Base-by-base conservation (phyloP, 108 stramenopile species). In the Nannochloropsis gaditana region DNA sequence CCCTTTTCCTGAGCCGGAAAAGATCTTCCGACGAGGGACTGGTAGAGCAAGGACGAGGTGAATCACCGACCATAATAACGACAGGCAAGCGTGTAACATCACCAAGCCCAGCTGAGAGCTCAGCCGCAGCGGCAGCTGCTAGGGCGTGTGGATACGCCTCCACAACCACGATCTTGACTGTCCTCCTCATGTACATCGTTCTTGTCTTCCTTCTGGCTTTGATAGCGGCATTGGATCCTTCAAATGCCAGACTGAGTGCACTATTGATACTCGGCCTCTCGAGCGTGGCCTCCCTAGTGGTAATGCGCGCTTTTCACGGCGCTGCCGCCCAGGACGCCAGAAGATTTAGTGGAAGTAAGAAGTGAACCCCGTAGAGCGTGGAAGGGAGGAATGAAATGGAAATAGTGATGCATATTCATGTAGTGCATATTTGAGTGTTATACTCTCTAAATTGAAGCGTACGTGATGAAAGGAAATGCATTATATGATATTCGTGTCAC, bases 201-300 rank as follows among this genome's bases (percentile, higher is more conserved):
- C 15, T 73, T 5, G 59, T 73, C 4, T 73, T 73, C n/a, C n/a
- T 73, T 15, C 6, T 73, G 6, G 59, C 59, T 4, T 73, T 73
- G 59, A n/a, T n/a, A 2, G 59, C 59, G 59, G 59, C 59, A 73
- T 73, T 73, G 8, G 59, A 73, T 15, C 59, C 59, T 73, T n/a
- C 59, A 2, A 4, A 73, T 73, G 2, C 59, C 4, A 15, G 59
- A n/a, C 19, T 73, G 59, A 73, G 59, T n/a, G 59, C 59, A 0
- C 6, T 73, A n/a, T 73, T n/a, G 59, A 73, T 73, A 73, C 59
- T 73, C 19, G 59, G 59, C 59, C n/a, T 73, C 19, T 73, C 59
- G 4, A 73, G 59, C 59, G 59, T 73, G 59, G 59, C 59, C n/a
- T 73, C 59, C 59, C n/a, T 73, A n/a, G 59, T 73, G 59, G 59